Percentiles rank a stretch among this genome's conserved stretches.
Evolutionary conservation across 2,329 filamentous ascomycete species (phyloP).

Genomic region (Ascomycota sp.): DNA sequence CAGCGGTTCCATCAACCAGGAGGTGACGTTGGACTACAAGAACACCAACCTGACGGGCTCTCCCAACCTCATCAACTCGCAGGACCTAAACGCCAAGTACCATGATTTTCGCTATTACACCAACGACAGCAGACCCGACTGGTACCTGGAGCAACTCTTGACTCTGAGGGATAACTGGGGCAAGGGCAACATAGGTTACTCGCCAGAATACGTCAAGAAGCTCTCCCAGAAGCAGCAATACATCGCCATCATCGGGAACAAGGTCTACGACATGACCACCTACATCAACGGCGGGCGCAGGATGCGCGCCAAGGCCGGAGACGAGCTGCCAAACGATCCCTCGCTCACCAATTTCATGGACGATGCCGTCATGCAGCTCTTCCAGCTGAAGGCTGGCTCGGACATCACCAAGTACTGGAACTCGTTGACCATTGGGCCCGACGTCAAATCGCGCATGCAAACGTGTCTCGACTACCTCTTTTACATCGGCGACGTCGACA

Average conservation of each 20-base stretch:
- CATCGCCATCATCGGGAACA: slow-evolving; percentile 56
- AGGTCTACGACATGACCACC: slow-evolving; percentile 73
- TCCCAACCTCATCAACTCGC: slow-evolving; percentile 37
- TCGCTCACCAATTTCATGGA: slow-evolving; percentile 64
- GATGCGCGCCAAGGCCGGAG: slow-evolving; percentile 31
- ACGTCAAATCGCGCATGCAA: slow-evolving; percentile 44
- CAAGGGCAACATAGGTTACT: slow-evolving; percentile 75
- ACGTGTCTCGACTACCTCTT: slow-evolving; percentile 83
- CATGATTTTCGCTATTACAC: slow-evolving; percentile 81
- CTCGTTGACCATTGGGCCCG: slow-evolving; percentile 34
- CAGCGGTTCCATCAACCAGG: slow-evolving; percentile 37
- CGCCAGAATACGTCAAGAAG: slow-evolving; percentile 49
- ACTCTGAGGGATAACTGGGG: slow-evolving; percentile 56
- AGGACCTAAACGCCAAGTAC: slow-evolving; percentile 55
- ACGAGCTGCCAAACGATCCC: slow-evolving; percentile 20
- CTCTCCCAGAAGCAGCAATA: slow-evolving; percentile 38
- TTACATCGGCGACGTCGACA: slow-evolving; percentile 80
- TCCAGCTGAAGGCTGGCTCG: slow-evolving; percentile 49
- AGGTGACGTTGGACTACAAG: slow-evolving; percentile 69
- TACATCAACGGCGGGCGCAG: slow-evolving; percentile 58
- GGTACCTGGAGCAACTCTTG: slow-evolving; percentile 78
- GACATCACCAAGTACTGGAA: slow-evolving; percentile 76
- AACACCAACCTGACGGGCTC: slow-evolving; percentile 51
- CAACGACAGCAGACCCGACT: slow-evolving; percentile 65
- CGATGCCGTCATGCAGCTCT: slow-evolving; percentile 47